phyloP scores from a whole-genome alignment of 805 yeast genomes.

The Jamesozyma spencerorum region DNA sequence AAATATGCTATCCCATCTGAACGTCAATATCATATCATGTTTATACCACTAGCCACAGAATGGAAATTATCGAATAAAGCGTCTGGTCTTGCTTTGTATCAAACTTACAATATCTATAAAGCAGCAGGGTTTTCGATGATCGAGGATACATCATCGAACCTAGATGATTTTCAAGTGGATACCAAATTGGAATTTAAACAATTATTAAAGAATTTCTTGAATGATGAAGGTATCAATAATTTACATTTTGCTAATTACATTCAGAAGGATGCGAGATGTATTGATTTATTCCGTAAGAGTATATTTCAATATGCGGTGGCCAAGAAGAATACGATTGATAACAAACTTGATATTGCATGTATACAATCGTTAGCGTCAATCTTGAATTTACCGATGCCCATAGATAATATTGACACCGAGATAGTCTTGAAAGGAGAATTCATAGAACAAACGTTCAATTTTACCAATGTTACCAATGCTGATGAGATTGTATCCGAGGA shows the following conservation, averaged over 20 bases:
- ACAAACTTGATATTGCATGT: constrained; percentile 23
- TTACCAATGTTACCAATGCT: constrained; percentile 6
- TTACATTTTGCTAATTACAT: constrained; percentile 19
- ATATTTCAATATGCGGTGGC: constrained; percentile 21
- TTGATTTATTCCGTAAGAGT: constrained; percentile 15
- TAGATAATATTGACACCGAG: neutral
- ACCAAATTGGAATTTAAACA: constrained; percentile 12
- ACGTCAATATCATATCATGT: constrained; percentile 16
- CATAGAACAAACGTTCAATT: constrained; percentile 22
- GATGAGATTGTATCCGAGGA: constrained; percentile 21
- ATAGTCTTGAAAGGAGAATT: constrained; percentile 20
- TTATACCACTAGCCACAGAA: constrained; percentile 20
- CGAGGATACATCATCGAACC: neutral
- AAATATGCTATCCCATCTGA: constrained; percentile 26
- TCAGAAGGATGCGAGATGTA: constrained; percentile 2
- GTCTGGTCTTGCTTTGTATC: constrained; percentile 29
- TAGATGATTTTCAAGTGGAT: constrained; percentile 4
- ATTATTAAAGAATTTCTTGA: constrained; percentile 14
- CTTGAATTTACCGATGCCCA: constrained; percentile 6
- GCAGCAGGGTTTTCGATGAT: constrained; percentile 12
- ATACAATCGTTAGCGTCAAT: constrained; percentile 16
- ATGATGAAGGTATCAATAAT: constrained; percentile 13
- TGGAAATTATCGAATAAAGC: constrained; percentile 24
- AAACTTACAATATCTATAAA: constrained; percentile 24
- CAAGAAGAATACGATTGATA: constrained; percentile 12